A percentile compares a stretch with the other conserved stretches of the same genome.
These are phyloP conservation scores for Psilocybe subaeruginosa DNA, from an alignment of 768 basidiomycete genomes.

Conservation along the genomic window DNA sequence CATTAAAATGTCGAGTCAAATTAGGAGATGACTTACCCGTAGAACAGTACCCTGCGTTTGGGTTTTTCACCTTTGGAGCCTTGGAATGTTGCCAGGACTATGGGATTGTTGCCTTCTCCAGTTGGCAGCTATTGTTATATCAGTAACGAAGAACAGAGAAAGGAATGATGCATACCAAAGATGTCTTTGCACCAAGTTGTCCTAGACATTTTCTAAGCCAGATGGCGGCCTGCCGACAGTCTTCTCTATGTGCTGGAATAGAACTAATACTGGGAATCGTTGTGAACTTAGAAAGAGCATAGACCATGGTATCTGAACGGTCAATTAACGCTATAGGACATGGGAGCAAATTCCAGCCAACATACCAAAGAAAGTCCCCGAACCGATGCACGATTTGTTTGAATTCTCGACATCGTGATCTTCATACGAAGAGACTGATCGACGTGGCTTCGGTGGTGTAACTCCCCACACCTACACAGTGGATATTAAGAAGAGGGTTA, in stretches of 20 bases:
- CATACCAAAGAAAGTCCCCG: conserved; percentile 28
- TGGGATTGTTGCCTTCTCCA: conserved; percentile 76
- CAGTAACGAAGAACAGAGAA: not conserved
- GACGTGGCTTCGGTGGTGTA: conserved; percentile 29
- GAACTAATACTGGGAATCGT: conserved; percentile 87
- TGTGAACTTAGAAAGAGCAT: conserved; percentile 83
- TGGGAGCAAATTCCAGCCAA: not conserved
- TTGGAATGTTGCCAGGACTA: conserved; percentile 88
- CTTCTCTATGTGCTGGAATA: conserved; percentile 66
- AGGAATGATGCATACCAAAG: conserved; percentile 53
- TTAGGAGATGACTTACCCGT: conserved; percentile 58
- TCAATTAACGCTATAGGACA: not conserved
- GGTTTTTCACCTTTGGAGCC: conserved; percentile 61
- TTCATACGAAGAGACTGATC: conserved; percentile 14
- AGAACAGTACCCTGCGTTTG: conserved; percentile 84
- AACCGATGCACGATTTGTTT: conserved; percentile 22
- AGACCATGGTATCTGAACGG: conserved; percentile 68
- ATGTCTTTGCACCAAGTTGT: conserved; percentile 85
- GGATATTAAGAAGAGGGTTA: not conserved
- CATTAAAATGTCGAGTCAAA: not conserved
- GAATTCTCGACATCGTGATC: conserved; percentile 16
- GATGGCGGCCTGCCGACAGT: conserved; percentile 93
- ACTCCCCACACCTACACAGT: conserved; percentile 57
- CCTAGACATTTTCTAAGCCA: conserved; percentile 88
- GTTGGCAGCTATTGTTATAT: conserved; percentile 63